A percentile compares a stretch with the other conserved stretches of the same genome.
These are phyloP conservation scores for Cyclostephanos tholiformis DNA, from an alignment of 108 stramenopile species.

Conservation along the genomic window DNA sequence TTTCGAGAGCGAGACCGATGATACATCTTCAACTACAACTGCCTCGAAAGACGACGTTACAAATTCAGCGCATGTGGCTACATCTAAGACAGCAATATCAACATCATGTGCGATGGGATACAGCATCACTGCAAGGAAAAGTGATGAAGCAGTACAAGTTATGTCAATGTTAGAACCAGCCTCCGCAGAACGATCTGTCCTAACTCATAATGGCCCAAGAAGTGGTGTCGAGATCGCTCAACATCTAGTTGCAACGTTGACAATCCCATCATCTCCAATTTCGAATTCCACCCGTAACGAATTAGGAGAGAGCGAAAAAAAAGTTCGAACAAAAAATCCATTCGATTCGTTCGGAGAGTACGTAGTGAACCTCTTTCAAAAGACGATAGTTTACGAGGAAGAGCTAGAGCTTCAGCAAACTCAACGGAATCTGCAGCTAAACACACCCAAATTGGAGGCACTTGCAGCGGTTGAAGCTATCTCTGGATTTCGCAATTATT, in stretches of 20 bases:
- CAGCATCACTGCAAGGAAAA: neutral
- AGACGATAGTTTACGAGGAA: constrained; percentile 41
- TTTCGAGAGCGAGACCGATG: neutral
- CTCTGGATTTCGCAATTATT: constrained; percentile 28
- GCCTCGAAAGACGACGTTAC: neutral
- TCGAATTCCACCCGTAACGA: neutral
- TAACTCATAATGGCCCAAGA: neutral
- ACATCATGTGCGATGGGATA: neutral
- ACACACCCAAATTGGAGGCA: constrained; percentile 21
- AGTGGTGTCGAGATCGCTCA: neutral
- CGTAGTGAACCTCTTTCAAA: constrained; percentile 35
- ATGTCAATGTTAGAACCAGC: neutral
- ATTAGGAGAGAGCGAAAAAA: neutral
- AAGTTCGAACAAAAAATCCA: constrained; percentile 23
- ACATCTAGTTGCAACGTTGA: neutral
- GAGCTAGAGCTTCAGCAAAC: constrained; percentile 35
- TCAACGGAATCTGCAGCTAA: constrained; percentile 11
- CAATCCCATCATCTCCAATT: neutral
- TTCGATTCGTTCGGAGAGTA: constrained; percentile 42
- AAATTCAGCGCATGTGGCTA: neutral
- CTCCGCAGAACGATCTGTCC: neutral
- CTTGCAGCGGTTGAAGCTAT: constrained; percentile 44
- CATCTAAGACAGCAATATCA: neutral
- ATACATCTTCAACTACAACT: neutral
- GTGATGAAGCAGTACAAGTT: neutral